phyloP scores from a whole-genome alignment of 257 asterid genomes.

The Dorcoceras hygrometricum region DNA sequence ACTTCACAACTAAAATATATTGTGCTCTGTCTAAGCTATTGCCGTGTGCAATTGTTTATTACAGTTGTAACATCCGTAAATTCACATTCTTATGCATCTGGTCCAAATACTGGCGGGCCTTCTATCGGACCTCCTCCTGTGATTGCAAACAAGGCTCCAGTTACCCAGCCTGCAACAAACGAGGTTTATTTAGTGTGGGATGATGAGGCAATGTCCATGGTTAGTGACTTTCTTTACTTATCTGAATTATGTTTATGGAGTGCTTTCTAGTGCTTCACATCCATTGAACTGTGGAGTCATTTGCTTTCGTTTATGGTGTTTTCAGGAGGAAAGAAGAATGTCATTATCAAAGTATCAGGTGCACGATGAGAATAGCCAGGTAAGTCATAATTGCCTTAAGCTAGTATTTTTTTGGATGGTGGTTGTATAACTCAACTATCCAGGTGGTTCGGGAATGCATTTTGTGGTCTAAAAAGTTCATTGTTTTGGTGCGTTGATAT shows the following conservation, averaged over 20 bases:
- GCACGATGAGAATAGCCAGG: slow-evolving; percentile 99
- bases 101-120: slow-evolving; percentile 92
- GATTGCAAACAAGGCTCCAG: slow-evolving; percentile 92
- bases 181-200: slow-evolving; percentile 99
- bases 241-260: slow-evolving; percentile 6
- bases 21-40: slow-evolving; percentile 14
- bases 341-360: slow-evolving; percentile 97
- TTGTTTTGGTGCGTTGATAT: slow-evolving; percentile 32
- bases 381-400: slow-evolving; percentile 60
- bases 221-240: slow-evolving; percentile 30
- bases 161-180: slow-evolving; percentile 67
- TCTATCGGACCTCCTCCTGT: slow-evolving; percentile 97
- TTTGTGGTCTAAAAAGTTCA: slow-evolving; percentile 41
- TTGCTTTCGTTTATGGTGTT: slow-evolving; percentile 11
- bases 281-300: slow-evolving; percentile 16
- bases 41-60: not conserved
- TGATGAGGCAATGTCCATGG: slow-evolving; percentile 99
- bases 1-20: not conserved
- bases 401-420: slow-evolving; percentile 36
- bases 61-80: slow-evolving; percentile 42
- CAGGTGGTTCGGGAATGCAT: slow-evolving; percentile 53
- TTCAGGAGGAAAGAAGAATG: slow-evolving; percentile 97
- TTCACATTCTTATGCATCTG: slow-evolving; percentile 96
- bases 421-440: slow-evolving; percentile 50
- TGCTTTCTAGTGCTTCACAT: slow-evolving; percentile 6